Conservation (phyloP, 768 basidiomycete species). For the Suillus plorans region DNA sequence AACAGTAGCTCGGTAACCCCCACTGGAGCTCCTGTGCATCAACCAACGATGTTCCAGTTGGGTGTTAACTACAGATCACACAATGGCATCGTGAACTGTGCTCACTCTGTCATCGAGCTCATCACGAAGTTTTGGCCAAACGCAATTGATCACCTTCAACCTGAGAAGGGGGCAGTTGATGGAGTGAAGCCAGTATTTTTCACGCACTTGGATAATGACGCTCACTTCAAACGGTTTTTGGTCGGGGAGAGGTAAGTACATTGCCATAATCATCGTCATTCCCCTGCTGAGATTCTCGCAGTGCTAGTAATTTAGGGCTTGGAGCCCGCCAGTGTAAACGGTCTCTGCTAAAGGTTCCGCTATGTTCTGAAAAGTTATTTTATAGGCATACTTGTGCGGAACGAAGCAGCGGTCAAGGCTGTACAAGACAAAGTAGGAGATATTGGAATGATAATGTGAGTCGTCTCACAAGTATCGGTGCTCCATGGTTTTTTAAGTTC, state of each 20-base stretch:
- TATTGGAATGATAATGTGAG: conserved; percentile 61
- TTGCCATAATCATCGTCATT: not conserved
- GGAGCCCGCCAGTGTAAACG: conserved; percentile 62
- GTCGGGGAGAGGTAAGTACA: conserved; percentile 44
- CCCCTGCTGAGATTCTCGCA: conserved; percentile 20
- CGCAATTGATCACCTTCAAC: conserved; percentile 57
- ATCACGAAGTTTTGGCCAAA: conserved; percentile 62
- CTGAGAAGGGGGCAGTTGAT: conserved; percentile 54
- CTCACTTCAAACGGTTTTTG: conserved; percentile 54
- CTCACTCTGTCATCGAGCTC: conserved; percentile 61
- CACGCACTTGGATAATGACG: conserved; percentile 42
- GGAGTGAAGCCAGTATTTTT: conserved; percentile 61
- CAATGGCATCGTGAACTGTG: conserved; percentile 69
- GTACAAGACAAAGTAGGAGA: conserved; percentile 53
- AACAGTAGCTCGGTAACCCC: conserved; percentile 13
- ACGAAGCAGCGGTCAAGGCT: conserved; percentile 48
- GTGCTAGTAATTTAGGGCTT: conserved; percentile 51
- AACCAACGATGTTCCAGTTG: conserved; percentile 52
- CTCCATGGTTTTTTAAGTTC: not conserved
- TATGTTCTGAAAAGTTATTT: not conserved
- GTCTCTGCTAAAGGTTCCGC: not conserved
- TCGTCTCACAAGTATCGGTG: not conserved
- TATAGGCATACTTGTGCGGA: conserved; percentile 70
- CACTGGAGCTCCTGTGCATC: conserved; percentile 14
- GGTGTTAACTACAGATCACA: conserved; percentile 69